Evolutionary conservation across 805 yeast genomes (phyloP), one percentile per base, ranked within the genome.

Genomic region (Suhomyces canberraensis): DNA sequence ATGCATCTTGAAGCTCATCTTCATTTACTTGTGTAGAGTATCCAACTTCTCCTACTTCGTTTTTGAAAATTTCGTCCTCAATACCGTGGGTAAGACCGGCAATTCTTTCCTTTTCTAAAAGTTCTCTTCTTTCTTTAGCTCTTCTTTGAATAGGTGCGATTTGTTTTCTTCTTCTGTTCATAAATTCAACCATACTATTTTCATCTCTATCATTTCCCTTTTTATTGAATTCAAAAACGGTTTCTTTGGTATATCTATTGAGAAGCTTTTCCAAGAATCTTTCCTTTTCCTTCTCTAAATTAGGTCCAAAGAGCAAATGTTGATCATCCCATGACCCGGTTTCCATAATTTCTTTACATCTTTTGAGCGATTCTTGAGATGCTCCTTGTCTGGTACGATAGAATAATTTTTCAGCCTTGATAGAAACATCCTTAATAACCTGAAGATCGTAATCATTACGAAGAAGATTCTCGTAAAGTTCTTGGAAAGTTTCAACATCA

Each of bases 361-460:
- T 71, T 52, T 84, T 85, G 25, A 87, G 75, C n/a, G 95, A 81
- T 54, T 88, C 96, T 16, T 68, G 70, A 3, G 96, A 86, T 0
- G 98, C 96, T 1, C 95, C 74, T 31, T 82, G 79, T 53, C 96
- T 76, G 2, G 97, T 87, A 60, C 88, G 80, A 54, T 81, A 72
- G 55, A 87, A 93, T 42, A 91, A 69, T 54, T 83, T 83, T 58
- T 93, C 98, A 44, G 96, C 98, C 51, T 91, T 84, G 11, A 61
- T 57, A 1, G 98, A 80, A 30, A 89, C 96, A 15, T 76, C 81
- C 44, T 68, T 76, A 44, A 85, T 59, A 15, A 75, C 73, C 28
- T 66, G 61, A 39, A 91, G 56, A 40, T 93, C 98, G 56, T 78
- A 84, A 55, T 83, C 76, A 26, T 78, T 72, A 8, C 66, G 57